Conservation (phyloP, 805 yeast species). For the Lipomyces mesembrius region DNA sequence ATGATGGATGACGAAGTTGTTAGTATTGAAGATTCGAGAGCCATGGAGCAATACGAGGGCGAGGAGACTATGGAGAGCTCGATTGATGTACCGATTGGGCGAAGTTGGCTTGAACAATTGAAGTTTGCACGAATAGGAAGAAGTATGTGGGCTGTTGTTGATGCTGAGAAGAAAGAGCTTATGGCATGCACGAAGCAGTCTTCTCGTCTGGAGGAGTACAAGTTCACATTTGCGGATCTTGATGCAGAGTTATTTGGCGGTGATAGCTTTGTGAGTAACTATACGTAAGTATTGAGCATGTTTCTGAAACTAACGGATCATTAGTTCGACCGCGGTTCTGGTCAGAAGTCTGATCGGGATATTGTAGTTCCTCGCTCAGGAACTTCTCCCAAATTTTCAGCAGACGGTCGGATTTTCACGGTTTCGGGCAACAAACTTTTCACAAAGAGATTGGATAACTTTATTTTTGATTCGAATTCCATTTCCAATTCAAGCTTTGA, state of each 20-base stretch:
- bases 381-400: constrained; percentile 9
- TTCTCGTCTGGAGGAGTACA: constrained; percentile 25
- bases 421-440: neutral
- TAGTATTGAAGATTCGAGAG: constrained; percentile 14
- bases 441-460: neutral
- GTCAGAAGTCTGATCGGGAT: neutral
- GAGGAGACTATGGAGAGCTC: constrained; percentile 11
- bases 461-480: neutral
- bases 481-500: constrained; percentile 4
- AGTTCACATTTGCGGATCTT: constrained; percentile 48
- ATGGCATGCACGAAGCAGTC: constrained; percentile 7
- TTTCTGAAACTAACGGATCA: neutral
- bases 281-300: neutral
- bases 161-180: constrained; percentile 10
- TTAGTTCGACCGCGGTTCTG: neutral
- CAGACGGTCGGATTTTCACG: neutral
- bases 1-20: constrained; percentile 3
- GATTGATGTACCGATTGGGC: constrained; percentile 18
- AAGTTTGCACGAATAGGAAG: constrained; percentile 12
- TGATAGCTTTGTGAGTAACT: constrained; percentile 19
- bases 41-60: constrained; percentile 12
- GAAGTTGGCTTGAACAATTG: constrained; percentile 31
- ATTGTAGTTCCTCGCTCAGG: neutral
- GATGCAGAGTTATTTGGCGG: constrained; percentile 57
- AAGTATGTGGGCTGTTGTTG: constrained; percentile 28